Base-by-base conservation (phyloP, 345 rosid species). In the Pistacia integerrima region DNA sequence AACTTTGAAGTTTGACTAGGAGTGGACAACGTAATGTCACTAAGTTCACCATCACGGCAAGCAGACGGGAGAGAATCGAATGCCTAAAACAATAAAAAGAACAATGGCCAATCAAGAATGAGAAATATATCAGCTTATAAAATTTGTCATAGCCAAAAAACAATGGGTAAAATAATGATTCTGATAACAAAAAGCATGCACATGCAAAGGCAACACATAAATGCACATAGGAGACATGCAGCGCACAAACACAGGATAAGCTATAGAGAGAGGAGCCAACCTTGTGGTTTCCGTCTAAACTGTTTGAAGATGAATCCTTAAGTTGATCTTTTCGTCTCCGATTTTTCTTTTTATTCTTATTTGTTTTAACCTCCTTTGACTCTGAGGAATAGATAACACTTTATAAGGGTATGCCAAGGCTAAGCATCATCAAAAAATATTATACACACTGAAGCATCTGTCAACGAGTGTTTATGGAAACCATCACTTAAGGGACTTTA, bases 271-370 rank as follows among this genome's bases (percentile, higher is more conserved):
- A 77, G 67, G 38, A 48, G 77, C 61, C 58, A 63, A 87, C 89
- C 88, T 80, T 75, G 28, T 74, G 64, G 65, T 64, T 82, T 66
- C 69, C 80, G 64, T 78, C 71, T 73, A 49, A 54, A 75, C 67
- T 69, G 62, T 75, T 78, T 64, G 81, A 83, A 41, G 82, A 78
- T 25, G 88, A 74, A 25, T 85, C 83, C 77, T 84, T 88, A 49
- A 62, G 25, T 57, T 82, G 92, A 54, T 88, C 88, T 74, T 87
- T 87, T 77, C 87, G 83, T 83, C 89, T 82, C 36, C 88, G 75
- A 66, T 87, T 88, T 83, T 87, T 88, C 87, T 82, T 88, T 76
- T 87, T 86, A 76, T 64, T 82, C 81, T 87, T 88, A 60, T 72
- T 82, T 61, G 77, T 72, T 82, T 77, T 78, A 64, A 49, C 82